Evolutionary conservation across 1,139 yeast species (phyloP).

Genomic region (Suhomyces wounanorum): DNA sequence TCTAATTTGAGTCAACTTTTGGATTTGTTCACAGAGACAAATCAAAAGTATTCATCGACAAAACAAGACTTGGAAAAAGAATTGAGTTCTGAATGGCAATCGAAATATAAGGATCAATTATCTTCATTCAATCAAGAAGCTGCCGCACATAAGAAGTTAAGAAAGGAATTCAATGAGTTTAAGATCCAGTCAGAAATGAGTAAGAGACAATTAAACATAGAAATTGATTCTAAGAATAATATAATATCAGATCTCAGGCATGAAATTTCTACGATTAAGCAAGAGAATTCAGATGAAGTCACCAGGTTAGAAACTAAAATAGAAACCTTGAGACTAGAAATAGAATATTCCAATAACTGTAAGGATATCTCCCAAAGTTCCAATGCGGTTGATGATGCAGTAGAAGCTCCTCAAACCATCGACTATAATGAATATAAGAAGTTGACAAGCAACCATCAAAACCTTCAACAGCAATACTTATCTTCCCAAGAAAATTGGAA

Average conservation of each 20-base stretch:
- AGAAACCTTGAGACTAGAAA: constrained; percentile 40
- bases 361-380: neutral
- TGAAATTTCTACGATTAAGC: constrained; percentile 31
- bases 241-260: constrained; percentile 28
- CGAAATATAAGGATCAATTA: constrained; percentile 41
- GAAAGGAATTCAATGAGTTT: constrained; percentile 39
- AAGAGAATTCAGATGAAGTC: constrained; percentile 49
- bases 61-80: constrained; percentile 25
- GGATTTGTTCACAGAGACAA: constrained; percentile 19
- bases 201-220: constrained; percentile 41
- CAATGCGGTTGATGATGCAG: constrained; percentile 12
- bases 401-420: constrained; percentile 17
- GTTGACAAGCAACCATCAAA: constrained; percentile 44
- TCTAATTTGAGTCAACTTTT: constrained; percentile 30
- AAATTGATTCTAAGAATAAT: constrained; percentile 32
- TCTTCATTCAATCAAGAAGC: constrained; percentile 37
- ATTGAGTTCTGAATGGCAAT: constrained; percentile 33
- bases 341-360: constrained; percentile 20
- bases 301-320: constrained; percentile 51
- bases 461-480: constrained; percentile 65
- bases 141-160: constrained; percentile 27
- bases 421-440: constrained; percentile 43
- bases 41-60: constrained; percentile 17
- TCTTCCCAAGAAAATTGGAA: constrained; percentile 71
- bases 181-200: constrained; percentile 42